These are phyloP conservation scores for Neoboletus magnificus DNA, from an alignment of 768 basidiomycete species.

Conservation along the genomic window DNA sequence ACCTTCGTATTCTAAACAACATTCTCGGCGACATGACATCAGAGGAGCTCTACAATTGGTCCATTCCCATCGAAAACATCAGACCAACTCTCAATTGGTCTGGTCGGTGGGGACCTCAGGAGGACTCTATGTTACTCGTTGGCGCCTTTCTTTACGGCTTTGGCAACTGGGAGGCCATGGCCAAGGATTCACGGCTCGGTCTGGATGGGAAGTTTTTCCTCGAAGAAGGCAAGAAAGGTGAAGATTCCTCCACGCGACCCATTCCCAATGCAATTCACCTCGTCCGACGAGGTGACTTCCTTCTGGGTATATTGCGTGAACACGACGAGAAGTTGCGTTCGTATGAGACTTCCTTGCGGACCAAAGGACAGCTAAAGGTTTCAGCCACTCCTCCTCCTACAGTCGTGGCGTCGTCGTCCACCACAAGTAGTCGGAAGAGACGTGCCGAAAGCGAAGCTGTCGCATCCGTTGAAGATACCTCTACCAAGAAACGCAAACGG, in stretches of 20 bases:
- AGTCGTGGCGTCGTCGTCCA: slow-evolving; percentile 64
- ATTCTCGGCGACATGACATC: slow-evolving; percentile 60
- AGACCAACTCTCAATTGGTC: slow-evolving; percentile 96
- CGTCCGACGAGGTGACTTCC: slow-evolving; percentile 93
- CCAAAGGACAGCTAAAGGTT: slow-evolving; percentile 63
- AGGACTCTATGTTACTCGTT: slow-evolving; percentile 92
- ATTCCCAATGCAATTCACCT: slow-evolving; percentile 98
- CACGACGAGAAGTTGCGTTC: slow-evolving; percentile 89
- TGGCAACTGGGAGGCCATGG: slow-evolving; percentile 95
- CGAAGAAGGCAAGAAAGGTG: slow-evolving; percentile 94
- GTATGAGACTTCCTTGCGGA: slow-evolving; percentile 77
- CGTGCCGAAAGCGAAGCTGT: slow-evolving; percentile 85
- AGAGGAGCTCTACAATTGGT: slow-evolving; percentile 78
- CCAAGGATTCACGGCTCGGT: slow-evolving; percentile 79
- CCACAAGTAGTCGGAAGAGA: slow-evolving; percentile 58
- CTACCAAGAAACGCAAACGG: slow-evolving; percentile 75
- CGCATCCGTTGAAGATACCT: slow-evolving; percentile 71
- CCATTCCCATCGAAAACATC: slow-evolving; percentile 88
- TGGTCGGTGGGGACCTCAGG: slow-evolving; percentile 87
- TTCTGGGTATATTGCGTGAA: slow-evolving; percentile 78
- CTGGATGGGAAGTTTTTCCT: slow-evolving; percentile 95
- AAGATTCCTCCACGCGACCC: slow-evolving; percentile 77
- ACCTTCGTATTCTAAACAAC: slow-evolving; percentile 83
- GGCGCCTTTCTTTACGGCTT: slow-evolving; percentile 94
- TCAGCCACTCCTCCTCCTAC: slow-evolving; percentile 76